phyloP scores from a whole-genome alignment of 441 rosid species.

The Hura crepitans region DNA sequence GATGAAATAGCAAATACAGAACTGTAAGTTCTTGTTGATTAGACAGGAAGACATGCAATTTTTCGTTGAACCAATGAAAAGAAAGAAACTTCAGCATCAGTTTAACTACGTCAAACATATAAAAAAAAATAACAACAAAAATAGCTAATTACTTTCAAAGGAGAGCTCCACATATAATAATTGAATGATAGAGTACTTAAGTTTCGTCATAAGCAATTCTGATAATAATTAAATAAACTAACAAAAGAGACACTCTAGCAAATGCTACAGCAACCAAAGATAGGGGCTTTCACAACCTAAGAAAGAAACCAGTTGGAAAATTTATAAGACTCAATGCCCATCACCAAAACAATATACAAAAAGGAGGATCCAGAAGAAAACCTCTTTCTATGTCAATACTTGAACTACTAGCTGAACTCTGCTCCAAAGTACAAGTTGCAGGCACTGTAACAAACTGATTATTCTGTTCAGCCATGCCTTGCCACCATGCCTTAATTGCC shows the following conservation, averaged over 20 bases:
- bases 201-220: no score
- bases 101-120: no score
- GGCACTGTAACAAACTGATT: constrained; percentile 36
- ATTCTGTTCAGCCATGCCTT: constrained; percentile 66
- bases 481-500: constrained; percentile 95
- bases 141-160: no score
- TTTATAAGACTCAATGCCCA: background rate
- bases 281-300: background rate
- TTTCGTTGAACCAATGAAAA: no score
- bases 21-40: no score
- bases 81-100: no score
- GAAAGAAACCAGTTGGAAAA: background rate
- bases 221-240: background rate
- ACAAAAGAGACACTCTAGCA: background rate
- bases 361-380: constrained; percentile 21
- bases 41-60: no score
- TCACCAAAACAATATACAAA: background rate
- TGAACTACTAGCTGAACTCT: constrained; percentile 30
- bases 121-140: no score
- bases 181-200: no score
- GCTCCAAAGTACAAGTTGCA: constrained; percentile 29
- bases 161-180: no score
- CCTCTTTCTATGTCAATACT: constrained; percentile 43
- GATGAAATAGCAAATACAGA: no score
- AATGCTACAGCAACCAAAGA: background rate